Conservation (phyloP, 768 basidiomycete genomes). For the Boletus coccyginus region DNA sequence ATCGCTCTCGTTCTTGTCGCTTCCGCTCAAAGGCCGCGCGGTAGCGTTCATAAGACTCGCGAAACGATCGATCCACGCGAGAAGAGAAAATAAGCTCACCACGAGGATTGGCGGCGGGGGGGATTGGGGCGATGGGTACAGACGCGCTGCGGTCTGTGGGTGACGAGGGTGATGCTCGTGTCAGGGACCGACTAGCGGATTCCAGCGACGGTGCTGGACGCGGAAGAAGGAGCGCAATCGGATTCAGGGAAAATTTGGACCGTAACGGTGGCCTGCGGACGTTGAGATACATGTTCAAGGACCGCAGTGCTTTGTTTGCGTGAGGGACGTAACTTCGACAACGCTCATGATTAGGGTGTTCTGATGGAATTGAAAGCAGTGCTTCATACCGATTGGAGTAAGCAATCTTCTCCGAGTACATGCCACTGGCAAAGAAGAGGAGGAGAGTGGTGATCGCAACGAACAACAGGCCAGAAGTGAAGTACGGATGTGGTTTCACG, state of each 20-base stretch:
- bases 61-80: constrained; percentile 75
- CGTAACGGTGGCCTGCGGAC: constrained; percentile 77
- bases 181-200: constrained; percentile 19
- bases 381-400: constrained; percentile 87
- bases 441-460: constrained; percentile 88
- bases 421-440: constrained; percentile 94
- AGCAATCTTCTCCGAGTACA: constrained; percentile 94
- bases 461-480: constrained; percentile 76
- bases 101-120: constrained; percentile 84
- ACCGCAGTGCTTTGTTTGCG: constrained; percentile 86
- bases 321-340: constrained; percentile 86
- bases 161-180: constrained; percentile 32
- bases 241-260: constrained; percentile 48
- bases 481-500: constrained; percentile 64
- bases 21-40: constrained; percentile 81
- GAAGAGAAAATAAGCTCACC: constrained; percentile 97
- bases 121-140: constrained; percentile 63
- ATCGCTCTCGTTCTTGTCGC: constrained; percentile 60
- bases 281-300: constrained; percentile 97
- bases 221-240: constrained; percentile 38
- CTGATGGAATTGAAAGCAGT: constrained; percentile 9
- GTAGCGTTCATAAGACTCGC: constrained; percentile 92
- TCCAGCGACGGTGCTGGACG: constrained; percentile 26
- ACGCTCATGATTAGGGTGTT: constrained; percentile 13
- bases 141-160: constrained; percentile 44